Conservation (phyloP, 495 filamentous ascomycete species). For the Glutinoglossum americanum region DNA sequence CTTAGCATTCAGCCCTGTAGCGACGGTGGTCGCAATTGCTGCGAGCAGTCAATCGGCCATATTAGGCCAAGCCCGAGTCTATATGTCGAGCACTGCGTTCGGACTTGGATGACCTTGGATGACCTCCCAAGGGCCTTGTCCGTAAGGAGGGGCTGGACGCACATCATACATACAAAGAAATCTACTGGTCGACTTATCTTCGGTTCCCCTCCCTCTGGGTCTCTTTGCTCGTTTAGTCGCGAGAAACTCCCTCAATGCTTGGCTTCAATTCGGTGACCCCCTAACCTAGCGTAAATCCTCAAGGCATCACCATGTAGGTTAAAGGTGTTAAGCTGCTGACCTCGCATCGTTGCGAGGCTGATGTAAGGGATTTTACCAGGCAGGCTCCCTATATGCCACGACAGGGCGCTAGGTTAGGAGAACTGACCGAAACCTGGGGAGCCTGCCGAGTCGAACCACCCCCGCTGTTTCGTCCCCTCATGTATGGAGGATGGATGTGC, state of each 20-base stretch:
- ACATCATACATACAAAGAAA: neutral
- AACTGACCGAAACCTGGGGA: neutral
- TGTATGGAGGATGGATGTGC: neutral
- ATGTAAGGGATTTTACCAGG: neutral
- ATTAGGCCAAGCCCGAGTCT: too few relatives aligned
- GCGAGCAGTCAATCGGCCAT: neutral
- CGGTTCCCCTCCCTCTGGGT: neutral
- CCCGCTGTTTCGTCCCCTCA: neutral
- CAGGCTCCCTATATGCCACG: neutral
- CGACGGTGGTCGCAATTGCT: neutral
- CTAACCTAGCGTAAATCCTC: neutral
- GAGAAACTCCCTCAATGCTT: neutral
- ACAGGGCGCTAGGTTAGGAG: neutral
- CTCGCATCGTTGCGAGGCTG: neutral
- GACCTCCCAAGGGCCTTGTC: neutral
- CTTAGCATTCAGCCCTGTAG: neutral
- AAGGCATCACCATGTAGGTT: neutral
- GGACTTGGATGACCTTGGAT: too few relatives aligned
- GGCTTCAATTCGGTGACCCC: neutral
- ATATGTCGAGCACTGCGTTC: too few relatives aligned
- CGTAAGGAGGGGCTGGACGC: neutral
- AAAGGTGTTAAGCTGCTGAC: neutral
- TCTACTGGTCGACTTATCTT: neutral
- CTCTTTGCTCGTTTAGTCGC: neutral
- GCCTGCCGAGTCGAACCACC: neutral